Evolutionary conservation across 2,329 filamentous ascomycete genomes (phyloP), one percentile per base, ranked within the genome.

Genomic region (Aureobasidium sp.): DNA sequence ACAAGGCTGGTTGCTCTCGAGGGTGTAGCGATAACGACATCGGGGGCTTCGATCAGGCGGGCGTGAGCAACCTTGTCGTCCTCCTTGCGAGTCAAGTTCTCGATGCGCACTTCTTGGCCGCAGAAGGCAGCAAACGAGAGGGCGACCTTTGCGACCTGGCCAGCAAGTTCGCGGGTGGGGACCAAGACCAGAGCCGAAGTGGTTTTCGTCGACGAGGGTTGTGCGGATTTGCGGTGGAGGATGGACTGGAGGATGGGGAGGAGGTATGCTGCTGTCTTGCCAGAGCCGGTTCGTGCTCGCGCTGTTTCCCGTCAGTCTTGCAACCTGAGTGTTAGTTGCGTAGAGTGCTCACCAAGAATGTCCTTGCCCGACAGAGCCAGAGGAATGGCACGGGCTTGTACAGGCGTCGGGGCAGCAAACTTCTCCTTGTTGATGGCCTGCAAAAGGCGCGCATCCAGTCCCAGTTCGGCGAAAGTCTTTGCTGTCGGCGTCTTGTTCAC

Each of bases 231-330:
- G 65, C 84, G 84, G 70, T 87, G 89, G 60, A 99, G 77, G 63
- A 96, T 89, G 37, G 84, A 83, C 66, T 96, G 88, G 17, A 99
- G 76, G n/a, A 96, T 81, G 1, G 94, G 94, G 43, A 99, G 80
- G 7, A 96, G 78, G 71, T 97, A 97, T 53, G 94, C 93, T n/a
- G 90, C 90, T 11, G 94, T 99, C 80, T 99, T 99, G 66, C 94
- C 94, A 4, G 92, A 96, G 13, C 94, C 94, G 5, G 94, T 97
- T 74, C 93, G 95, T 38, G 93, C 90, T 70, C 93, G 91, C 59
- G 91, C 92, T 81, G 63, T n/a, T 57, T 23, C 19, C 5, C 29
- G 53, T 69, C 57, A 69, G 65, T 40, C n/a, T 5, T 17, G 1
- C 33, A 15, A 17, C 25, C 49, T 51, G n/a, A 25, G 17, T 37